A percentile compares a stretch with the other conserved stretches of the same genome.
These are phyloP conservation scores for Parathielavia appendiculata DNA, from an alignment of 495 filamentous ascomycete species.

Conservation along the genomic window DNA sequence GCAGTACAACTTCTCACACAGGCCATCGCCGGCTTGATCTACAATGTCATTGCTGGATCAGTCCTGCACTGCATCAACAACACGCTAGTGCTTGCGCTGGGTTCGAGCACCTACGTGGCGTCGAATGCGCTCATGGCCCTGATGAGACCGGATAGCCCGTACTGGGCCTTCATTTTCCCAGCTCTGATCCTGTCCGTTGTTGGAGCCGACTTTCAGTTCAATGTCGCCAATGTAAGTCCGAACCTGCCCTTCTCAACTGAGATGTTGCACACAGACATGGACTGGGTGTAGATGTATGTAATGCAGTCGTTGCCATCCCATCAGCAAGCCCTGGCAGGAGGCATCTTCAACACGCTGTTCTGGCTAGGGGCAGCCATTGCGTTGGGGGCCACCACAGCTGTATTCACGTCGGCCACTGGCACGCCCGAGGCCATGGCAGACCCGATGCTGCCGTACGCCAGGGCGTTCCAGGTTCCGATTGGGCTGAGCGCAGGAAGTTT, in stretches of 20 bases:
- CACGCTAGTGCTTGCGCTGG: constrained; percentile 45
- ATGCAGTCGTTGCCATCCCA: constrained; percentile 50
- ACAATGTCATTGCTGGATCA: constrained; percentile 46
- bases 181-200: constrained; percentile 49
- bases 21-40: constrained; percentile 48
- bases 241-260: not conserved
- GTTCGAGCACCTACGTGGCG: constrained; percentile 40
- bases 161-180: constrained; percentile 57
- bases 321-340: constrained; percentile 54
- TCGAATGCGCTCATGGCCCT: constrained; percentile 43
- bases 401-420: constrained; percentile 36
- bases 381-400: constrained; percentile 49
- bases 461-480: constrained; percentile 52
- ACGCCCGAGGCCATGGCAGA: constrained; percentile 33
- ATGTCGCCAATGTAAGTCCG: constrained; percentile 52
- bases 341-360: constrained; percentile 54
- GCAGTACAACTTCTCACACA: constrained; percentile 54
- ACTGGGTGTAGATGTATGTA: constrained; percentile 43
- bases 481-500: constrained; percentile 47
- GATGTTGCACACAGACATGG: not conserved
- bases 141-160: constrained; percentile 38
- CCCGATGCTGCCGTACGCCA: constrained; percentile 39
- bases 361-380: constrained; percentile 49
- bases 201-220: constrained; percentile 58
- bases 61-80: constrained; percentile 49